Evolutionary conservation across 2,329 filamentous ascomycete genomes (phyloP).

Genomic region (Colletotrichum sansevieriae): DNA sequence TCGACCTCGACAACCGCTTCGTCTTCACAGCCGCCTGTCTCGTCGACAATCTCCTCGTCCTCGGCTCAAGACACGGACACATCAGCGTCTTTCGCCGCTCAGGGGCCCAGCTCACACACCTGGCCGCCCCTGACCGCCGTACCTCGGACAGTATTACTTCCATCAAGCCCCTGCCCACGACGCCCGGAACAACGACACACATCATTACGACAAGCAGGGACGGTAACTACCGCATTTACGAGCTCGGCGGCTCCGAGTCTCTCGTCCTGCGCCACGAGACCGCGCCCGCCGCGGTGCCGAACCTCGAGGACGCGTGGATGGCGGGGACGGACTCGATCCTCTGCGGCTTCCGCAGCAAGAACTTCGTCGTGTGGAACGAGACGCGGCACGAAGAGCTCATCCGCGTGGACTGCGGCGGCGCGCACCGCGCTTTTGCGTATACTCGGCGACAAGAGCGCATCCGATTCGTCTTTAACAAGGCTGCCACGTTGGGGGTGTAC

Average conservation of each 20-base stretch:
- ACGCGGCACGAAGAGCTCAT: constrained; percentile 77
- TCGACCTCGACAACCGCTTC: constrained; percentile 62
- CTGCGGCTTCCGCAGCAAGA: constrained; percentile 84
- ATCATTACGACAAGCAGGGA: constrained; percentile 83
- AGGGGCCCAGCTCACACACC: constrained; percentile 47
- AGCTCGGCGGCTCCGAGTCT: constrained; percentile 53
- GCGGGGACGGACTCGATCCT: constrained; percentile 71
- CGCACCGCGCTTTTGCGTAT: constrained; percentile 81
- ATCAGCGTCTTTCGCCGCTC: constrained; percentile 55
- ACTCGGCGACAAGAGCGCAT: constrained; percentile 49
- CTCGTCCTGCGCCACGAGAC: constrained; percentile 77
- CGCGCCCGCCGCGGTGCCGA: constrained; percentile 77
- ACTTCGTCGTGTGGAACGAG: constrained; percentile 87
- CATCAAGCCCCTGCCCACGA: constrained; percentile 63
- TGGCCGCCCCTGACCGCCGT: constrained; percentile 55
- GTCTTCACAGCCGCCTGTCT: constrained; percentile 62
- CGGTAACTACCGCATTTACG: constrained; percentile 78
- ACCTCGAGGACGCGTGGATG: constrained; percentile 81
- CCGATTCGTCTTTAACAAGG: constrained; percentile 81
- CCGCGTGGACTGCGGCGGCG: constrained; percentile 84
- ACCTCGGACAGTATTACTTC: constrained; percentile 76
- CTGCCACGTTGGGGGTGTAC: constrained; percentile 65
- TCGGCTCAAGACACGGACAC: constrained; percentile 68
- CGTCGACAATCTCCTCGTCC: constrained; percentile 57
- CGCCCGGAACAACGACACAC: constrained; percentile 49